Percentiles rank a stretch among this genome's conserved stretches.
Conservation (phyloP, 805 yeast genomes). For the Gaillardinia entomophila region DNA sequence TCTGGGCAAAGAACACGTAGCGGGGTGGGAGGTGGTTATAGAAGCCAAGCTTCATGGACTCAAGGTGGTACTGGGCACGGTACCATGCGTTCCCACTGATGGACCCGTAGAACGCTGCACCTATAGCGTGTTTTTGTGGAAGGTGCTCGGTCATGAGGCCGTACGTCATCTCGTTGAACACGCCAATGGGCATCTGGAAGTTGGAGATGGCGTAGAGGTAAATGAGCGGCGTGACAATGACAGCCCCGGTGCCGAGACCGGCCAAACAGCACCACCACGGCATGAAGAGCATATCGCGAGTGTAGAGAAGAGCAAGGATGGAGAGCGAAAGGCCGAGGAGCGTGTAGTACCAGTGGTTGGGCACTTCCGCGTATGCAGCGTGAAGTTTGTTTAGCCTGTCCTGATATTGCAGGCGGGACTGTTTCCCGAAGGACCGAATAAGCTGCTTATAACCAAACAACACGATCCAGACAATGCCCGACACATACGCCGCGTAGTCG, state of each 20-base stretch:
- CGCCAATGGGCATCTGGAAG: conserved; percentile 48
- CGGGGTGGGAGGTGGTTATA: conserved; percentile 51
- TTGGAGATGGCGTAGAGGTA: conserved; percentile 47
- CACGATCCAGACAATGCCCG: conserved; percentile 43
- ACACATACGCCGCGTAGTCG: conserved; percentile 47
- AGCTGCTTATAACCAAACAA: conserved; percentile 28
- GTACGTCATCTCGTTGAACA: conserved; percentile 44
- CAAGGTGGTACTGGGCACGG: conserved; percentile 38
- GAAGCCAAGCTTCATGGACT: conserved; percentile 43
- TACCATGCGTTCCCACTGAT: conserved; percentile 53
- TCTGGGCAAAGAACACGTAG: conserved; percentile 44
- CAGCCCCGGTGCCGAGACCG: conserved; percentile 37
- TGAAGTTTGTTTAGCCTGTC: conserved; percentile 41
- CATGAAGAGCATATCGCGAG: conserved; percentile 18
- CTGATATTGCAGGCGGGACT: conserved; percentile 12
- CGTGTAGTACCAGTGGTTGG: conserved; percentile 34
- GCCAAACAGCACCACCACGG: conserved; percentile 41
- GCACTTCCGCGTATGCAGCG: conserved; percentile 36
- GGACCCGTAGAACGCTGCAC: conserved; percentile 45
- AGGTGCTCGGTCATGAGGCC: conserved; percentile 39
- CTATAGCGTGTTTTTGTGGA: conserved; percentile 37
- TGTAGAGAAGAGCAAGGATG: neutral
- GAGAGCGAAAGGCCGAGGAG: conserved; percentile 31
- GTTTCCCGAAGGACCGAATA: conserved; percentile 9
- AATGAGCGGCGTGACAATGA: conserved; percentile 44